phyloP scores from a whole-genome alignment of 2,329 filamentous ascomycete species.

The Lecanosticta acicola region DNA sequence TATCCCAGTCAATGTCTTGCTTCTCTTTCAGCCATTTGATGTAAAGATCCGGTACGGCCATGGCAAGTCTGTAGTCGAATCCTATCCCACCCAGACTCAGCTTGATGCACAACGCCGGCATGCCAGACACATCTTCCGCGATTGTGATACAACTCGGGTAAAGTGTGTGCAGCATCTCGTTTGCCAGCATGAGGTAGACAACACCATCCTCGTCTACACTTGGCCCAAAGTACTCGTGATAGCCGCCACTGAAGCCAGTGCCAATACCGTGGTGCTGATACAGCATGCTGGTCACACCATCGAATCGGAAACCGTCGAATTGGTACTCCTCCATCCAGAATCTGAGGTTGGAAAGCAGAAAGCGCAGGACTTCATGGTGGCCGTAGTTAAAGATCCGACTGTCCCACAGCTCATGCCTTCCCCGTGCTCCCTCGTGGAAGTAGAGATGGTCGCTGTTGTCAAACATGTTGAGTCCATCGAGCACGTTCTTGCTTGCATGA shows the following conservation, averaged over 20 bases:
- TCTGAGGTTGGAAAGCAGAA: constrained; percentile 86
- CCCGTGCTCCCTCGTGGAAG: constrained; percentile 82
- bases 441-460: constrained; percentile 93
- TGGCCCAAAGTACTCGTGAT: constrained; percentile 94
- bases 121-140: constrained; percentile 95
- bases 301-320: constrained; percentile 96
- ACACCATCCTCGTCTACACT: constrained; percentile 89
- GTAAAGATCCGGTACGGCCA: constrained; percentile 98
- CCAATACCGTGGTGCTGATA: constrained; percentile 95
- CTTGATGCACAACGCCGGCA: constrained; percentile 91
- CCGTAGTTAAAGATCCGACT: constrained; percentile 97
- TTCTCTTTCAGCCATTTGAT: constrained; percentile 98
- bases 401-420: constrained; percentile 90
- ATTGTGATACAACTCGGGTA: constrained; percentile 87
- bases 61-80: constrained; percentile 94
- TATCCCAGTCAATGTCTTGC: constrained; percentile 85
- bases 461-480: constrained; percentile 92
- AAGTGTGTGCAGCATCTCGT: constrained; percentile 87
- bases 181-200: constrained; percentile 92
- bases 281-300: constrained; percentile 97
- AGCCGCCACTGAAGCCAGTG: constrained; percentile 95
- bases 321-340: constrained; percentile 99
- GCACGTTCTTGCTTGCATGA: constrained; percentile 94
- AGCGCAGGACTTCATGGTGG: constrained; percentile 88
- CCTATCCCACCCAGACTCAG: constrained; percentile 83